A percentile compares a stretch with the other conserved stretches of the same genome.
Conservation (phyloP, 2,329 filamentous ascomycete genomes). For the Aspergillus ruber region DNA sequence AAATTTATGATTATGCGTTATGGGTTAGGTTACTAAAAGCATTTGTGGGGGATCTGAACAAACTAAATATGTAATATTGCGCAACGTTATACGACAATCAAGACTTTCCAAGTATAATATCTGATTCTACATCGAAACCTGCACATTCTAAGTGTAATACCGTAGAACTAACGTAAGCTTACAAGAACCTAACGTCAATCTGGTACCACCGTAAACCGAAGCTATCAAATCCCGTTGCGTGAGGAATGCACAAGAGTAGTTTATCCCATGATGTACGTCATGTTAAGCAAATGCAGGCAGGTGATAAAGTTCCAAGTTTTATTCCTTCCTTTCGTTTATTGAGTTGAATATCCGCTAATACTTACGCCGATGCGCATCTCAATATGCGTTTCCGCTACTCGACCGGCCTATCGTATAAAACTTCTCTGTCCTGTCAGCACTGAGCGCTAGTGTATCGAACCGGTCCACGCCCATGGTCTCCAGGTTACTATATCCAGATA, state of each 20-base stretch:
- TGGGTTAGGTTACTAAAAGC: not conserved
- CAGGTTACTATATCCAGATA: conserved; percentile 60
- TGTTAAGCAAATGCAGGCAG: too few relatives aligned
- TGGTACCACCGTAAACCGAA: too few relatives aligned
- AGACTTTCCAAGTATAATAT: too few relatives aligned
- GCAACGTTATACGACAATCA: too few relatives aligned
- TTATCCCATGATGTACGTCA: too few relatives aligned
- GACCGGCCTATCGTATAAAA: conserved; percentile 39
- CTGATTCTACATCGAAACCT: too few relatives aligned
- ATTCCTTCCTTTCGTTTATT: not conserved
- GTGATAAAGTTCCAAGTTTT: too few relatives aligned
- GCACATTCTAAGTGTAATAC: too few relatives aligned
- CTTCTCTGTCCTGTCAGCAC: conserved; percentile 23
- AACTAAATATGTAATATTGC: not conserved
- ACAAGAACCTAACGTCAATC: too few relatives aligned
- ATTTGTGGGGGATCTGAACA: not conserved
- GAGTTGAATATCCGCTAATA: not conserved
- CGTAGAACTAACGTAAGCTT: too few relatives aligned
- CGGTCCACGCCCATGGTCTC: conserved; percentile 43
- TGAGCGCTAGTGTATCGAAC: conserved; percentile 41
- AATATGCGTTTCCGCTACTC: conserved; percentile 32
- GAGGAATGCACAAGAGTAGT: too few relatives aligned
- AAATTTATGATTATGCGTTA: not conserved
- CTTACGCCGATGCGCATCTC: not conserved
- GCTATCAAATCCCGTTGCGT: too few relatives aligned